Conservation (phyloP, 352 stramenopile genomes). For the Phytophthora ohioensis region DNA sequence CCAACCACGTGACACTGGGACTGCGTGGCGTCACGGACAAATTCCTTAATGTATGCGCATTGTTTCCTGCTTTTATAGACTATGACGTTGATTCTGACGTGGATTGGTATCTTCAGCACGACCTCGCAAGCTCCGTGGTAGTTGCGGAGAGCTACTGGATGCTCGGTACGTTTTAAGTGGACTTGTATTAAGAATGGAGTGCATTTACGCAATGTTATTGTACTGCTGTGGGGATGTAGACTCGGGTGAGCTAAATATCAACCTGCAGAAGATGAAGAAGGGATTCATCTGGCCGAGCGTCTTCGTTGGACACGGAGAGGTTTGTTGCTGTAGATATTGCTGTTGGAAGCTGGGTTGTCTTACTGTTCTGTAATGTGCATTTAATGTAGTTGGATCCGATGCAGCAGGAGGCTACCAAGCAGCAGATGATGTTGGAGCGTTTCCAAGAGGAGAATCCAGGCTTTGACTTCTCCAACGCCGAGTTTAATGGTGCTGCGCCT, state of each 20-base stretch:
- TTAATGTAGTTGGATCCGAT: constrained; percentile 86
- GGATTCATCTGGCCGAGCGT: constrained; percentile 94
- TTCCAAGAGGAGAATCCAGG: constrained; percentile 99
- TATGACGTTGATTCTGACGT: background rate
- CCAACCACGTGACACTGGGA: constrained; percentile 91
- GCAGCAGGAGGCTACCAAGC: constrained; percentile 93
- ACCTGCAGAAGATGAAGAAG: constrained; percentile 97
- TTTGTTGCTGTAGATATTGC: constrained; percentile 20
- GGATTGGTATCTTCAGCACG: constrained; percentile 67
- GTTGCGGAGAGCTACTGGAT: constrained; percentile 97
- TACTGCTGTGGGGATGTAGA: constrained; percentile 46
- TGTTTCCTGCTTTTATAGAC: background rate
- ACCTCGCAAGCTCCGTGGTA: constrained; percentile 92
- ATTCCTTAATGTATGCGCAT: constrained; percentile 90
- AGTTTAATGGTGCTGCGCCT: constrained; percentile 97
- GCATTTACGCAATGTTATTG: too few species aligned
- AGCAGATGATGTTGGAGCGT: constrained; percentile 97
- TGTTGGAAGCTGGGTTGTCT: background rate
- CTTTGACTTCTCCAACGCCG: constrained; percentile 98
- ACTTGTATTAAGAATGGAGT: background rate
- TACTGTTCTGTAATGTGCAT: background rate
- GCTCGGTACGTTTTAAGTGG: constrained; percentile 66
- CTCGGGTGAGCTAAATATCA: constrained; percentile 90
- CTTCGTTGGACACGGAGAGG: constrained; percentile 87
- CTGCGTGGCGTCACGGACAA: constrained; percentile 88